Evolutionary conservation across 495 filamentous ascomycete species (phyloP).

Genomic region (Penicillium diatomitis): DNA sequence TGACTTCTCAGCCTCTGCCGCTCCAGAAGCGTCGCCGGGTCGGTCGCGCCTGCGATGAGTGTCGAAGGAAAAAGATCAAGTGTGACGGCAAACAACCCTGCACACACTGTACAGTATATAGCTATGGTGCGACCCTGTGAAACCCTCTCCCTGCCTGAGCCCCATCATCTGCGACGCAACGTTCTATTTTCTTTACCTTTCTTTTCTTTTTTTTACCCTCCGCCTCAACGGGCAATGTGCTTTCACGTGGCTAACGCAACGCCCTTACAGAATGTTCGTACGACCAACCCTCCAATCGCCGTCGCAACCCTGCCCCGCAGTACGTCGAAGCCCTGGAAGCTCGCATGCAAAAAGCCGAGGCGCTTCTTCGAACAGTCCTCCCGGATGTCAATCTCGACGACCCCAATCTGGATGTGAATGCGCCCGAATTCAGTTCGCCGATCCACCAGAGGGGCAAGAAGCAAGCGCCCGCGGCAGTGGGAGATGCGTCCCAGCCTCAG

Average conservation of each 20-base stretch:
- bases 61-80: slow-evolving; percentile 95
- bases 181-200: slow-evolving; percentile 6
- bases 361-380: slow-evolving; percentile 66
- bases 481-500: slow-evolving; percentile 2
- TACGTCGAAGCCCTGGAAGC: slow-evolving; percentile 89
- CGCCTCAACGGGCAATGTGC: neutral
- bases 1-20: slow-evolving; percentile 38
- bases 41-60: slow-evolving; percentile 91
- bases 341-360: slow-evolving; percentile 75
- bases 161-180: neutral
- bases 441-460: slow-evolving; percentile 20
- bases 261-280: slow-evolving; percentile 76
- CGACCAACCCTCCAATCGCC: slow-evolving; percentile 92
- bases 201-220: neutral
- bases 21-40: slow-evolving; percentile 84
- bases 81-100: slow-evolving; percentile 97
- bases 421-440: slow-evolving; percentile 40
- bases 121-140: slow-evolving; percentile 63
- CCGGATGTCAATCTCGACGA: slow-evolving; percentile 82
- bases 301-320: slow-evolving; percentile 89
- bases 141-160: neutral
- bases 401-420: slow-evolving; percentile 63
- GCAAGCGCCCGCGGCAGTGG: slow-evolving; percentile 2
- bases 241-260: slow-evolving; percentile 21
- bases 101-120: slow-evolving; percentile 96